These are phyloP conservation scores for Calvatia gigantea DNA, from an alignment of 768 basidiomycete genomes.

Conservation along the genomic window DNA sequence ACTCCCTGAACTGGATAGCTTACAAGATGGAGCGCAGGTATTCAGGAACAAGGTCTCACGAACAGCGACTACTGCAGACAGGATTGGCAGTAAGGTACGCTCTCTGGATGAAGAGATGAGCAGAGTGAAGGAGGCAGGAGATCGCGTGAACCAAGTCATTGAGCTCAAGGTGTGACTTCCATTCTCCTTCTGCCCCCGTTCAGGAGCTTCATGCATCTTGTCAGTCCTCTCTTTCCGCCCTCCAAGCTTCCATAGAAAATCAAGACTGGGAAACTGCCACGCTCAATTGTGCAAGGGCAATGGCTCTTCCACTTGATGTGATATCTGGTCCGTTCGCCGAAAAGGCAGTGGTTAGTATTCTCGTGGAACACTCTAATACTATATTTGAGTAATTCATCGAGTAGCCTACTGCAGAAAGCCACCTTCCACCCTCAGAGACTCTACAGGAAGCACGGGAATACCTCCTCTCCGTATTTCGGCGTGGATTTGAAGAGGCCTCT, in stretches of 20 bases:
- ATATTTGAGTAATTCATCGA: conserved; percentile 1
- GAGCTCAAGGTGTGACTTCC: conserved; percentile 77
- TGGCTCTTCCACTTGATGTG: conserved; percentile 77
- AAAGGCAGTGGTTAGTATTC: conserved; percentile 70
- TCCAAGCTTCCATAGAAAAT: conserved; percentile 73
- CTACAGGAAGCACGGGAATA: conserved; percentile 70
- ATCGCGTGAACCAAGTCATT: conserved; percentile 89
- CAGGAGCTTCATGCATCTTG: conserved; percentile 10
- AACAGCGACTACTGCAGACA: conserved; percentile 78
- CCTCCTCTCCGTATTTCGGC: conserved; percentile 73
- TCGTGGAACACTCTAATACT: not conserved
- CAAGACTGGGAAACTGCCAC: conserved; percentile 97
- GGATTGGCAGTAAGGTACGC: conserved; percentile 89
- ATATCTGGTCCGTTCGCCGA: conserved; percentile 84
- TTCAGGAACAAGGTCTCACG: conserved; percentile 57
- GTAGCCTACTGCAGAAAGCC: conserved; percentile 89
- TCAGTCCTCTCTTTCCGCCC: conserved; percentile 37
- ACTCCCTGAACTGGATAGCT: conserved; percentile 56
- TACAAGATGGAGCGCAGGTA: conserved; percentile 52
- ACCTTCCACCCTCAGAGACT: conserved; percentile 81
- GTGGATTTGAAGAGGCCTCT: conserved; percentile 83
- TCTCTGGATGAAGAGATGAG: conserved; percentile 92
- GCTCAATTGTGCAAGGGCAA: conserved; percentile 85
- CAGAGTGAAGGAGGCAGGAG: conserved; percentile 84
- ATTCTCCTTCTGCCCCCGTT: not conserved